Evolutionary conservation across 2,329 filamentous ascomycete genomes (phyloP), one percentile per base, ranked within the genome.

Genomic region (Tolypocladium tropicale): DNA sequence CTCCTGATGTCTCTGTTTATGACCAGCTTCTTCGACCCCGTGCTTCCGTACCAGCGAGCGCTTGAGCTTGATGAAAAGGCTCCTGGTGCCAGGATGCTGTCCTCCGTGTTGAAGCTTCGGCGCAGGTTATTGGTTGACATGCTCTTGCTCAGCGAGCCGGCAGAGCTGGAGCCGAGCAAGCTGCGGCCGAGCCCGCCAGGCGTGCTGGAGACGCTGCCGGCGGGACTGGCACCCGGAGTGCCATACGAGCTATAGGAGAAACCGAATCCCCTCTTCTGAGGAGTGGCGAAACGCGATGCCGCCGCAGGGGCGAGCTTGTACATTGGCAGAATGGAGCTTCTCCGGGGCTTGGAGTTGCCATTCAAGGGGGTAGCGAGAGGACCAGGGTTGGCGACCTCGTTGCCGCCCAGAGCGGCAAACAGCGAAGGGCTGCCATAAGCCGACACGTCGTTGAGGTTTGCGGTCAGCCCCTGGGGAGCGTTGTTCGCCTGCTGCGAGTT

Each of bases 221-320:
- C 81, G 25, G 81, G 82, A 62, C 84, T 89, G 56, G 78, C 85
- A 39, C 77, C 84, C 6, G 93, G 91, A 1, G 88, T 92, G 49
- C 90, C 90, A 64, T 95, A 96, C 2, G 86, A 91, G 61, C 91
- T 95, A 72, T 96, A 96, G 2, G 88, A 91, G 69, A 96, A 95
- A 3, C 93, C 93, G 67, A 90, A 96, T 6, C 90, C 90, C 56
- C 88, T 83, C 73, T 90, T 93, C 63, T 91, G 89, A 0, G 92
- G 91, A 0, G 91, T 96, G 33, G 85, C 81, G 56, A 92, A 85
- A 52, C 91, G 87, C 25, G 88, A 87, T 10, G 89, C 85, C 36
- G 89, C 89, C 51, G 84, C 83, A 0, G 91, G 90, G 51, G 90
- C 93, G 61, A 95, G 80, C 73, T 92, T 94, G 76, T 93, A 91